A percentile compares a stretch with the other conserved stretches of the same genome.
phyloP scores from a whole-genome alignment of 768 basidiomycete genomes.

The Strobilomyces confusus region DNA sequence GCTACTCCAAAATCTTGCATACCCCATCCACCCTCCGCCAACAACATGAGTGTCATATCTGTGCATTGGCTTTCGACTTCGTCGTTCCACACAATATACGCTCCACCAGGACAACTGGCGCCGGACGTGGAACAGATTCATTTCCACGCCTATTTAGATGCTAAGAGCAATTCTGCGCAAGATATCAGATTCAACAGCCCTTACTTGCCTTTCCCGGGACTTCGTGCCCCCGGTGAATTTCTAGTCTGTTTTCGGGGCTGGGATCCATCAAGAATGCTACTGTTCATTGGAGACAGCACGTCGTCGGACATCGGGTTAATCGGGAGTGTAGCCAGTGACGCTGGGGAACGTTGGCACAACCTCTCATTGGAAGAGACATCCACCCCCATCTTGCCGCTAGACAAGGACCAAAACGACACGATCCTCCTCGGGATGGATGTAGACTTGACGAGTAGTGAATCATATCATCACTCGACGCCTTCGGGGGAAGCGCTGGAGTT shows the following conservation, averaged over 20 bases:
- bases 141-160: slow-evolving; percentile 38
- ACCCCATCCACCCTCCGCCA: slow-evolving; percentile 48
- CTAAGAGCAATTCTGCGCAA: slow-evolving; percentile 36
- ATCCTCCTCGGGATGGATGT: slow-evolving; percentile 58
- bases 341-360: slow-evolving; percentile 40
- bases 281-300: slow-evolving; percentile 47
- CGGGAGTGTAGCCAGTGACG: slow-evolving; percentile 28
- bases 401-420: slow-evolving; percentile 67
- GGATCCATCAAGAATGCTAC: slow-evolving; percentile 40
- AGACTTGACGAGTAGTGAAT: slow-evolving; percentile 55
- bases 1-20: slow-evolving; percentile 54
- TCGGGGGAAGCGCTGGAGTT: slow-evolving; percentile 41
- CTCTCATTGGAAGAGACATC: slow-evolving; percentile 47
- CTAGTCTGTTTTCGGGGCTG: slow-evolving; percentile 38
- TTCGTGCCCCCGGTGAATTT: slow-evolving; percentile 44
- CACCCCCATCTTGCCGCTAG: slow-evolving; percentile 60
- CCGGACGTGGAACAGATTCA: slow-evolving; percentile 42
- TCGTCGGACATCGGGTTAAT: slow-evolving; percentile 49
- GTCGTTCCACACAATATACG: slow-evolving; percentile 65
- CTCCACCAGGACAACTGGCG: slow-evolving; percentile 36
- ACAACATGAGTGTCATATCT: slow-evolving; percentile 45
- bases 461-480: slow-evolving; percentile 34
- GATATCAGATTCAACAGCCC: slow-evolving; percentile 39
- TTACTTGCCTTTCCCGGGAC: slow-evolving; percentile 42
- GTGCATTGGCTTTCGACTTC: slow-evolving; percentile 66